Evolutionary conservation across 2,329 filamentous ascomycete genomes (phyloP), one percentile per base, ranked within the genome.

Genomic region (Proliferodiscus dingleyae): DNA sequence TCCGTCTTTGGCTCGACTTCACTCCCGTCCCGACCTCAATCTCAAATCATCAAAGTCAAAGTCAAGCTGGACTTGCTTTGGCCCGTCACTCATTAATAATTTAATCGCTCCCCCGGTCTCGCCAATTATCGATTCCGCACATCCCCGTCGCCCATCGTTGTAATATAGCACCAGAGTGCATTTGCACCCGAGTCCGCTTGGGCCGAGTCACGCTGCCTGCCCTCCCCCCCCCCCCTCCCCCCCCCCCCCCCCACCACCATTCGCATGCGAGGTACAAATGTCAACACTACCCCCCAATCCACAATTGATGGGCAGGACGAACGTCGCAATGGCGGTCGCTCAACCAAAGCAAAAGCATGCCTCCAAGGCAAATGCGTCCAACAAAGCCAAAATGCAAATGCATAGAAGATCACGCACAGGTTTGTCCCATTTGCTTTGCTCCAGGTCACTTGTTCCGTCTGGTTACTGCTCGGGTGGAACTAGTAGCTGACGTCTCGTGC

Each of bases 331-430:
- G 80, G 77, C 80, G 60, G 72, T 76, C 63, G 69, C 78, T 66
- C 73, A 77, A 66, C 67, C 74, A 58, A 83, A 83, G 70, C 64
- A 74, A 63, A 82, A 81, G 69, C 57, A 72, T 64, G 70, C 73
- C 63, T 67, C 73, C 43, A 81, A 80, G 67, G 65, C 71, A 53
- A 67, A 71, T 68, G 71, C 71, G 58, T 71, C 73, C 61, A 66
- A 79, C 54, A 88, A 86, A 70, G 72, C 78, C 63, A 85, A 87
- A 69, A 71, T 81, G 61, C 91, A 95, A 74, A 89, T 93, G 83
- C 91, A 96, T 69, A 83, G 89, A 67, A 81, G 91, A 63, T 96
- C 91, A 68, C 83, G 91, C 71, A 94, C 89, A 81, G 90, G 90
- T 95, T 78, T 64, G 85, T 79, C 49, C 44, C 51, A 30, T 50